A percentile compares a stretch with the other conserved stretches of the same genome.
These are phyloP conservation scores for Termitomyces sp. DNA, from an alignment of 768 basidiomycete genomes.

Conservation along the genomic window DNA sequence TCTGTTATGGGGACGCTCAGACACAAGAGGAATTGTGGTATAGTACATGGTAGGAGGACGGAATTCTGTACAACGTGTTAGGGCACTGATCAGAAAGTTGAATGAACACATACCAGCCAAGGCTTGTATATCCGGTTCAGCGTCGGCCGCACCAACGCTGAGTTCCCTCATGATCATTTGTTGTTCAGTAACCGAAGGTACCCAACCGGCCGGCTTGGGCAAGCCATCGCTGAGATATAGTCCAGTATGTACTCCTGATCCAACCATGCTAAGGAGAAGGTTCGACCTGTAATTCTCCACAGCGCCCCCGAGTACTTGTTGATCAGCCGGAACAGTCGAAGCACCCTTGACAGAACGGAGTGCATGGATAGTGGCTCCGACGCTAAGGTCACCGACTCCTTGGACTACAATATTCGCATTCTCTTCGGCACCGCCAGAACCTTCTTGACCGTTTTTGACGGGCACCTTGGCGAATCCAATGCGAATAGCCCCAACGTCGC, in stretches of 20 bases:
- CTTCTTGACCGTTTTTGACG: conserved; percentile 77
- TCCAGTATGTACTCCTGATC: conserved; percentile 61
- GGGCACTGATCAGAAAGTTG: background rate
- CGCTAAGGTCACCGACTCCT: conserved; percentile 79
- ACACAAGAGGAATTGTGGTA: conserved; percentile 87
- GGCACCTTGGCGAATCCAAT: conserved; percentile 98
- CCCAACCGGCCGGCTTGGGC: conserved; percentile 60
- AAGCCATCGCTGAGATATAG: conserved; percentile 49
- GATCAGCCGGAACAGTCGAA: conserved; percentile 84
- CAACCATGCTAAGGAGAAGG: conserved; percentile 84
- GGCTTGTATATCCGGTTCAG: conserved; percentile 79
- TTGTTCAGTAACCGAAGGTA: conserved; percentile 80
- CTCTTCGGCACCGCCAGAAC: conserved; percentile 54
- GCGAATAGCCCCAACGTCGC: conserved; percentile 93
- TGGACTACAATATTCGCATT: conserved; percentile 62
- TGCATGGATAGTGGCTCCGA: conserved; percentile 85
- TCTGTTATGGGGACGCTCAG: conserved; percentile 78
- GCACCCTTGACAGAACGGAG: conserved; percentile 89
- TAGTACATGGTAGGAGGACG: conserved; percentile 95
- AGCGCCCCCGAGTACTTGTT: conserved; percentile 85
- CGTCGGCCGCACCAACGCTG: conserved; percentile 66
- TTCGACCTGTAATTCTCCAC: conserved; percentile 96
- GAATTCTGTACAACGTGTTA: conserved; percentile 57
- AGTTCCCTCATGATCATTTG: conserved; percentile 97
- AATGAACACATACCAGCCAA: conserved; percentile 64